Evolutionary conservation across 1,284 basidiomycete species (phyloP), one percentile per base, ranked within the genome.

Genomic region (Irpex sp.): DNA sequence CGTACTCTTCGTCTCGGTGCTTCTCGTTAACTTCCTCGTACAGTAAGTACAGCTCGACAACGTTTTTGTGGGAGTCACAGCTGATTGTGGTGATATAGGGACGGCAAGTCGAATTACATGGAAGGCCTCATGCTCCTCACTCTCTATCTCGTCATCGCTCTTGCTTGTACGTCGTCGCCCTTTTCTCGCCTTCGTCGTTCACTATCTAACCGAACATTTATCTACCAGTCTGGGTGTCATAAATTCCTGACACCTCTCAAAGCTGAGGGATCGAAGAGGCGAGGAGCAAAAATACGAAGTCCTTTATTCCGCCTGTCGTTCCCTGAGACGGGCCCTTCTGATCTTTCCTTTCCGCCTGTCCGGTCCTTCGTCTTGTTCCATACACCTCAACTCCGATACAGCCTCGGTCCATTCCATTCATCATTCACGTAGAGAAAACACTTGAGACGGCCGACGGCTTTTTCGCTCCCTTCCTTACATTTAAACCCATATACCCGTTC

Each of bases 101-200:
- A 93, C 68, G 91, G 92, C 59, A 91, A 89, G 70, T 89, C 88
- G 21, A 94, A 95, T 71, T 94, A 93, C 72, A 90, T 95, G 88
- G 93, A 95, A 77, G 93, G 93, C 47, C 74, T 93, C 33, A 90
- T 93, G 88, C 80, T 72, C 15, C 56, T 74, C 58, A 71, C 72
- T 2, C 66, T 76, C 46, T 75, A 75, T 63, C 68, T 72, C 37
- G 71, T 76, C 58, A 70, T 76, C 51, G 75, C 72, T 13, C 69
- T 76, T 21, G 68, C 69, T n/a, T 69, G 69, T 72, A 60, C 59
- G 74, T 68, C 47, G 8, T 15, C 6, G 5, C 3, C 17, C 19
- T 26, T 19, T 51, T 35, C 11, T 35, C 43, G 36, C 31, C 17
- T 36, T 26, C 26, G 36, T 21, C 9, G 15, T 37, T 8, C 8